Percentiles rank a stretch among this genome's conserved stretches.
Evolutionary conservation across 2,329 filamentous ascomycete genomes (phyloP).

Genomic region (Fusarium stilboides): DNA sequence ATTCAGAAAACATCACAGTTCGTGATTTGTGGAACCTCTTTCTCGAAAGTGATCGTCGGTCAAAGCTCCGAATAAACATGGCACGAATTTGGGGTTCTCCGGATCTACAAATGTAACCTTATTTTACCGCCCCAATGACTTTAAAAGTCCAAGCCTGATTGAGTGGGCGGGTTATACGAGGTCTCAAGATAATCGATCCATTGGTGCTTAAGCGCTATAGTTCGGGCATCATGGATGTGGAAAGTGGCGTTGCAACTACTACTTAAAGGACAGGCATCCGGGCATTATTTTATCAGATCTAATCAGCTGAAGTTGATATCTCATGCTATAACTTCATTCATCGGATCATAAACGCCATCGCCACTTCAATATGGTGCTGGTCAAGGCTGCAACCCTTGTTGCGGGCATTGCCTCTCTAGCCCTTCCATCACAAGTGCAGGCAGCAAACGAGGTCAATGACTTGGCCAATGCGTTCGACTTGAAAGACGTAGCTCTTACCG

Average conservation of each 20-base stretch:
- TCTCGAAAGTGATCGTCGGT: constrained; percentile 3
- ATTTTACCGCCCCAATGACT: constrained; percentile 33
- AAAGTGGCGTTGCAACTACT: background rate
- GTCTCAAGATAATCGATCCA: background rate
- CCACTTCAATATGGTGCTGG: constrained; percentile 16
- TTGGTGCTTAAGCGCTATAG: background rate
- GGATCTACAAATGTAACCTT: constrained; percentile 36
- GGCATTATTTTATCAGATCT: too few species aligned
- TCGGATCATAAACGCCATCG: background rate
- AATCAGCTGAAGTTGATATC: background rate
- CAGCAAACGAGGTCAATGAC: constrained; percentile 13
- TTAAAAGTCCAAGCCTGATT: background rate
- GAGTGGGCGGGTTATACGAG: background rate
- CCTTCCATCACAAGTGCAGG: background rate
- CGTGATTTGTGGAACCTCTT: constrained; percentile 33
- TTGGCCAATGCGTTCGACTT: constrained; percentile 26
- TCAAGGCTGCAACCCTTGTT: constrained; percentile 19
- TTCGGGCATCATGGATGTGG: background rate
- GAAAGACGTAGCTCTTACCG: constrained; percentile 27
- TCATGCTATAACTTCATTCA: background rate
- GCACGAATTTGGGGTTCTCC: constrained; percentile 10
- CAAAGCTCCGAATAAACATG: constrained; percentile 8
- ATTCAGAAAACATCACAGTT: background rate
- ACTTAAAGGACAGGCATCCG: constrained; percentile 5
- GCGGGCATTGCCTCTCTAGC: constrained; percentile 10